A percentile compares a stretch with the other conserved stretches of the same genome.
Conservation (phyloP, 441 rosid genomes). For the Adansonia gregorii region DNA sequence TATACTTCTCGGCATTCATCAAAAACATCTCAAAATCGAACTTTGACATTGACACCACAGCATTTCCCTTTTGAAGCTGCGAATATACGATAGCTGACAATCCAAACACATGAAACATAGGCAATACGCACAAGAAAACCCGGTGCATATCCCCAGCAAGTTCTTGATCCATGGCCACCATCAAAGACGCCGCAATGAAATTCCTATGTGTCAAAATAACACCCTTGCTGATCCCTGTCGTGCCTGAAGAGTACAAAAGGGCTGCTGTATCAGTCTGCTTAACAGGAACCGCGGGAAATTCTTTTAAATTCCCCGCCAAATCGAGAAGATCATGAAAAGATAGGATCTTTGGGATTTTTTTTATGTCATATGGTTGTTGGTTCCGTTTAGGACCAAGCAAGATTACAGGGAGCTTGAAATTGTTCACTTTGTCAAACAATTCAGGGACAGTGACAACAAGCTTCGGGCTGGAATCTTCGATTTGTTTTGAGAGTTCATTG, state of each 20-base stretch:
- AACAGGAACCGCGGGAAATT: constrained; percentile 47
- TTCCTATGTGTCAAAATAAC: constrained; percentile 84
- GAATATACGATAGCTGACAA: constrained; percentile 51
- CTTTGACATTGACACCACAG: constrained; percentile 62
- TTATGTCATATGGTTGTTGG: constrained; percentile 8
- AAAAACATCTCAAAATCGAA: constrained; percentile 63
- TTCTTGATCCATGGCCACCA: constrained; percentile 67
- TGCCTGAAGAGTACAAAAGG: constrained; percentile 84
- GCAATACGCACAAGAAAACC: constrained; percentile 67
- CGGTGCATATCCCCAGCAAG: constrained; percentile 51
- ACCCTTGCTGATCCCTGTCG: constrained; percentile 83
- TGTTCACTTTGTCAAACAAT: constrained; percentile 59
- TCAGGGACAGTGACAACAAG: constrained; percentile 62
- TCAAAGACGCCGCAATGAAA: constrained; percentile 66
- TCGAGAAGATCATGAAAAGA: constrained; percentile 54
- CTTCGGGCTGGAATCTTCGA: constrained; percentile 69
- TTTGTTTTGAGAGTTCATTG: constrained; percentile 63
- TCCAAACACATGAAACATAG: constrained; percentile 90
- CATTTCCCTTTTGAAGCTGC: constrained; percentile 66
- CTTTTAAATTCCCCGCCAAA: constrained; percentile 46
- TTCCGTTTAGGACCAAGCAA: constrained; percentile 47
- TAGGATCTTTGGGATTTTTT: constrained; percentile 37
- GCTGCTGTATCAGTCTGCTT: constrained; percentile 69
- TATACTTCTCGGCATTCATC: constrained; percentile 60
- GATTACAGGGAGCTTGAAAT: constrained; percentile 57